Conservation (phyloP, 768 basidiomycete genomes). For the Boletus huronensis region DNA sequence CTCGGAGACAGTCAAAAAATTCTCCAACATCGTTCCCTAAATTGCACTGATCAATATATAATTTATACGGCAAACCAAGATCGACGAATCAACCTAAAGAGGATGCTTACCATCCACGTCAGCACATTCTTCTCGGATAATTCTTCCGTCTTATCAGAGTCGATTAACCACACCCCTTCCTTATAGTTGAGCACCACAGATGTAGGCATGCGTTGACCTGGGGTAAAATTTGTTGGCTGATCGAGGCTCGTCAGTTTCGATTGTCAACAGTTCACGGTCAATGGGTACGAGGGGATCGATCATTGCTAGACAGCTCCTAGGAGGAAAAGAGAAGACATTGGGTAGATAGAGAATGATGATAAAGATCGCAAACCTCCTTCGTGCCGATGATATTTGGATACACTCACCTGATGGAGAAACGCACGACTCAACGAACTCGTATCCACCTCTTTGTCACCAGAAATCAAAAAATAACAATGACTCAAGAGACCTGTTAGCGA, state of each 20-base stretch:
- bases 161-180: slow-evolving; percentile 66
- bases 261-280: background rate
- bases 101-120: slow-evolving; percentile 60
- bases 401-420: slow-evolving; percentile 59
- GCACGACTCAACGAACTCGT: slow-evolving; percentile 53
- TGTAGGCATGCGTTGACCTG: slow-evolving; percentile 75
- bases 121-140: slow-evolving; percentile 63
- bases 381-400: no score
- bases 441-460: slow-evolving; percentile 65
- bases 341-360: background rate
- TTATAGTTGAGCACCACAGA: slow-evolving; percentile 63
- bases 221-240: slow-evolving; percentile 64
- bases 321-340: background rate
- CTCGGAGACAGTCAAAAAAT: slow-evolving; percentile 68
- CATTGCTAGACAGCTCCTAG: background rate
- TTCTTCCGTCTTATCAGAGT: slow-evolving; percentile 45
- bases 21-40: slow-evolving; percentile 88
- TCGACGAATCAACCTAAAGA: no score
- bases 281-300: background rate
- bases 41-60: background rate
- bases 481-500: slow-evolving; percentile 79
- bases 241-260: background rate
- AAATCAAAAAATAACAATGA: slow-evolving; percentile 87
- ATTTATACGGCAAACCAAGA: background rate
- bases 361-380: background rate